These are phyloP conservation scores for Daedaleopsis nitida DNA, from an alignment of 768 basidiomycete genomes.

Conservation along the genomic window DNA sequence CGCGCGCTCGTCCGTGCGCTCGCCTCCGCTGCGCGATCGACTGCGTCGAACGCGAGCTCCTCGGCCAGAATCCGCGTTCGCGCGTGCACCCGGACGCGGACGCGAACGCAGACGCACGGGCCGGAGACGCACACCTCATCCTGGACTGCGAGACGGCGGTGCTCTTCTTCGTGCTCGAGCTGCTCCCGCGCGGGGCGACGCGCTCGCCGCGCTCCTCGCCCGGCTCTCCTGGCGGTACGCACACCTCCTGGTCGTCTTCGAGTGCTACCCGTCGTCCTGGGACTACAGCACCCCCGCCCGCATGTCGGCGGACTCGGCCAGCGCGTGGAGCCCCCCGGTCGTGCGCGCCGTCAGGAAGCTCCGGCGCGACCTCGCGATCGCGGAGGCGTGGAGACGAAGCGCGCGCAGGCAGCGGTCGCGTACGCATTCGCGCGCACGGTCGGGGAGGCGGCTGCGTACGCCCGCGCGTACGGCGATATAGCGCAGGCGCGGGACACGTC, in stretches of 20 bases:
- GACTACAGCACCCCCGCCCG: constrained; percentile 32
- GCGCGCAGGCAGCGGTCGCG: constrained; percentile 42
- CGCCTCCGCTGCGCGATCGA: constrained; percentile 49
- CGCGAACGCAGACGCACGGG: not conserved
- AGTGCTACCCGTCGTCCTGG: constrained; percentile 48
- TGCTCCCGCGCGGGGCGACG: constrained; percentile 51
- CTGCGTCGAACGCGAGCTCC: constrained; percentile 63
- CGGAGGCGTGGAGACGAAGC: constrained; percentile 57
- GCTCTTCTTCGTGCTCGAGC: constrained; percentile 46
- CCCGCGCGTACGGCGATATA: constrained; percentile 59
- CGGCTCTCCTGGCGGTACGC: constrained; percentile 65
- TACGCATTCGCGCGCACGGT: constrained; percentile 67
- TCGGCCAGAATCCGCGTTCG: constrained; percentile 31
- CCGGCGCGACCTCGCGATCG: constrained; percentile 59
- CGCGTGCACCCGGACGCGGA: constrained; percentile 12
- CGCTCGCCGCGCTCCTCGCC: constrained; percentile 46
- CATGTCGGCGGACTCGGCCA: constrained; percentile 14
- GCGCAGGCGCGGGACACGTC: constrained; percentile 51
- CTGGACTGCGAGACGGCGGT: constrained; percentile 64
- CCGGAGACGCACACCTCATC: constrained; percentile 59
- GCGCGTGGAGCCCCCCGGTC: constrained; percentile 60
- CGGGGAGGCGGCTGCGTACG: constrained; percentile 55
- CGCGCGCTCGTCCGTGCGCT: constrained; percentile 59
- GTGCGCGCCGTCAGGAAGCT: constrained; percentile 72
- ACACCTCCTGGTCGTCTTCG: constrained; percentile 61